Conservation (phyloP, 495 filamentous ascomycete species). For the Aspergillus kassunensis region DNA sequence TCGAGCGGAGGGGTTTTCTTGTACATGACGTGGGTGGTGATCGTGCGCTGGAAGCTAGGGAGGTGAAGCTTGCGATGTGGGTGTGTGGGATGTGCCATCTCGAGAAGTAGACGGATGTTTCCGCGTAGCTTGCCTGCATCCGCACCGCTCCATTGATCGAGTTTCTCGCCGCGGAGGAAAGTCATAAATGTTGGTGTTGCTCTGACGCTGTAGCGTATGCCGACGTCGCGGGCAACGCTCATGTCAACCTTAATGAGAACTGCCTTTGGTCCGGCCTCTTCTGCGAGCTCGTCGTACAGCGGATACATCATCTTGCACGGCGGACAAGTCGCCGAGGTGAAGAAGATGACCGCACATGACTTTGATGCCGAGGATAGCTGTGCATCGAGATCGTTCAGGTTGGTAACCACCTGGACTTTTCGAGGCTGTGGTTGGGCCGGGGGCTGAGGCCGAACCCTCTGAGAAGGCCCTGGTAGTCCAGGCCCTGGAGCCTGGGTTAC, state of each 20-base stretch:
- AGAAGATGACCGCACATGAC: slow-evolving; percentile 82
- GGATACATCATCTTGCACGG: slow-evolving; percentile 86
- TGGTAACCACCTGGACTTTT: slow-evolving; percentile 49
- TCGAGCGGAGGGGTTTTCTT: slow-evolving; percentile 76
- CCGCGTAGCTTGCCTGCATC: slow-evolving; percentile 62
- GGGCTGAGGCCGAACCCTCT: slow-evolving; percentile 12
- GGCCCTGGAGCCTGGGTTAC: slow-evolving; percentile 54
- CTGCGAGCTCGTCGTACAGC: slow-evolving; percentile 74
- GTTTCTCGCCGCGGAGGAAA: slow-evolving; percentile 70
- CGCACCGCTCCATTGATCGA: slow-evolving; percentile 78
- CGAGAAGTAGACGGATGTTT: slow-evolving; percentile 68
- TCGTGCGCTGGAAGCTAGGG: slow-evolving; percentile 60
- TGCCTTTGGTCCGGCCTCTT: slow-evolving; percentile 63
- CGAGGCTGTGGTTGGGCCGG: too few species aligned
- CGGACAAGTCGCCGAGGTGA: slow-evolving; percentile 81
- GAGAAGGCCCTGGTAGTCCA: not conserved
- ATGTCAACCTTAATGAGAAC: slow-evolving; percentile 83
- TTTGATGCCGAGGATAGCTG: slow-evolving; percentile 55
- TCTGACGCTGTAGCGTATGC: slow-evolving; percentile 59
- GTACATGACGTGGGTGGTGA: slow-evolving; percentile 66
- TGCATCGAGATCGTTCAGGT: slow-evolving; percentile 54
- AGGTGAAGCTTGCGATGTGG: slow-evolving; percentile 67
- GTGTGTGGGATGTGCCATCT: slow-evolving; percentile 75
- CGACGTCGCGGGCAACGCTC: slow-evolving; percentile 61
- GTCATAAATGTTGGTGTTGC: slow-evolving; percentile 91